Base-by-base conservation (phyloP, 345 rosid species). In the Brassica juncea region DNA sequence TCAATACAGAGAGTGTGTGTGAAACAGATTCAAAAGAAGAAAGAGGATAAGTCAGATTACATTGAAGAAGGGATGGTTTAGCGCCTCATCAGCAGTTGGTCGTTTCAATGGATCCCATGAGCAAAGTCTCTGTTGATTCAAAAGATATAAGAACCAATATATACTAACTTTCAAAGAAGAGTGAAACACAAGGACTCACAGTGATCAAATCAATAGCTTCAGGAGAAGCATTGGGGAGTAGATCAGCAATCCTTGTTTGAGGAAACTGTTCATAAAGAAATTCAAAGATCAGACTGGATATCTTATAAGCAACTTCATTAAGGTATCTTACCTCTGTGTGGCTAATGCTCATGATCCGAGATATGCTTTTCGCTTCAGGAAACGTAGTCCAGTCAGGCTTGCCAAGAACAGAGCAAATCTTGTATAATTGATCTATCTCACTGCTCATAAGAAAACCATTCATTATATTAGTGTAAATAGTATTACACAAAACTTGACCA, bases 11-110 rank as follows among this genome's bases (percentile, higher is more conserved):
- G 14, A 42, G 57, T 5, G 55, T 47, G 12, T 47, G 55, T 14
- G 55, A 52, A 52, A n/a, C 7, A 52, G 21, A 52, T 21, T 73
- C 4, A 73, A 39, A 39, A 28, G 72, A 58, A 57, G 47, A n/a
- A 62, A 12, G 52, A 23, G 11, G 34, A 19, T n/a, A 0, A 10
- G 42, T 35, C 35, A 68, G 34, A 21, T 87, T 91, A 94, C 99
- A 84, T 82, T 88, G 84, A 94, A 92, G 86, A 94, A 94, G 6
- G 99, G 95, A 88, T 94, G 99, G 66, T 87, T 87, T 74, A 92
- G 83, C 2, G 95, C 88, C 77, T 94, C 92, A 19, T 92, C 97
- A 9, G 97, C 97, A 67, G 94, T 88, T 85, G 97, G 98, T 88
- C 98, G 86, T 82, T 86, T 90, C 59, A 82, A 71, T 19, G 93